These are phyloP conservation scores for Fusarium compactum DNA, from an alignment of 2,329 filamentous ascomycete species.

Conservation along the genomic window DNA sequence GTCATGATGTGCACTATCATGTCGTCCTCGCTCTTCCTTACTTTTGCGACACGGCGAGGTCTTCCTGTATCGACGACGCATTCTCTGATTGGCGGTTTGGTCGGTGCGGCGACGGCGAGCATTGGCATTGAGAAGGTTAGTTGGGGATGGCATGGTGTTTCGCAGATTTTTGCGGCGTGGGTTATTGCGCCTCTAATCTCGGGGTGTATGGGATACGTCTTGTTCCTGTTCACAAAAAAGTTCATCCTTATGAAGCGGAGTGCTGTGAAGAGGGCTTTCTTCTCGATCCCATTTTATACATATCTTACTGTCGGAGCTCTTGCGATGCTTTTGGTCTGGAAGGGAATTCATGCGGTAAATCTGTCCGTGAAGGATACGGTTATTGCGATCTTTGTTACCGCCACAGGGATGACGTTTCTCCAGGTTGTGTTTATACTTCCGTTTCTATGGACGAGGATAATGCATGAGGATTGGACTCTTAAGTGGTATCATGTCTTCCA, in stretches of 20 bases:
- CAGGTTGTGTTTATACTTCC: constrained; percentile 64
- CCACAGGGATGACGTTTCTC: constrained; percentile 56
- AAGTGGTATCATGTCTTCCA: constrained; percentile 61
- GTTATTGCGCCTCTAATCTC: constrained; percentile 52
- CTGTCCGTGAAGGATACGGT: constrained; percentile 43
- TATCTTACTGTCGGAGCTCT: constrained; percentile 54
- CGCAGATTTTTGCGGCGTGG: constrained; percentile 56
- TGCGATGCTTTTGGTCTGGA: constrained; percentile 66
- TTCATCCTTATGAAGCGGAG: constrained; percentile 47
- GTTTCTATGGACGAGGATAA: constrained; percentile 63
- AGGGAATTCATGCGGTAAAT: constrained; percentile 49
- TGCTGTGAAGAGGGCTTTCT: constrained; percentile 52
- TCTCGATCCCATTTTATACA: constrained; percentile 54
- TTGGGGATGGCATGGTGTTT: constrained; percentile 55
- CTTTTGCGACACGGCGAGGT: constrained; percentile 62
- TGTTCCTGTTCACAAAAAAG: constrained; percentile 54
- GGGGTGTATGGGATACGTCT: constrained; percentile 48
- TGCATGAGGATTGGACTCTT: constrained; percentile 64
- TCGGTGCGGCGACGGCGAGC: constrained; percentile 53
- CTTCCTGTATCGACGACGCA: constrained; percentile 68
- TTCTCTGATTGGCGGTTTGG: constrained; percentile 60
- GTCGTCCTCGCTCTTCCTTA: constrained; percentile 64
- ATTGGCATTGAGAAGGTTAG: constrained; percentile 53
- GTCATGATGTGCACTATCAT: constrained; percentile 67
- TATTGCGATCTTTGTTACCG: constrained; percentile 58